These are phyloP conservation scores for Linum lewisii DNA, from an alignment of 345 rosid genomes.

Conservation along the genomic window DNA sequence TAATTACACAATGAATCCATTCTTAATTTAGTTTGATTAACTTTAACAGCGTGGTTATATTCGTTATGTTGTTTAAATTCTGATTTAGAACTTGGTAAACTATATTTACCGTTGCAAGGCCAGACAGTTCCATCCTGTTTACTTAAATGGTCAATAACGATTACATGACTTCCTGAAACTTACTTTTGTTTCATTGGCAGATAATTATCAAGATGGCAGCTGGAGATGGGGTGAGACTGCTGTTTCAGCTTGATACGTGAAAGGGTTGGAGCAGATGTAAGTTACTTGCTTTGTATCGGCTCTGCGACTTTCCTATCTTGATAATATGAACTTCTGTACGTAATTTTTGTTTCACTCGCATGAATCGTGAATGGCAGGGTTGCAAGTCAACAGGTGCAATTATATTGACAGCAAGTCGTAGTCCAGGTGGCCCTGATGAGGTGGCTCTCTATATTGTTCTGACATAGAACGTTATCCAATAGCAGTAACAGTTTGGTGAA, in stretches of 20 bases:
- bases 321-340: not conserved
- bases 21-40: not conserved
- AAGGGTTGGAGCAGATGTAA: constrained; percentile 84
- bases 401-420: constrained; percentile 98
- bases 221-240: constrained; percentile 95
- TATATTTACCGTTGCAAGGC: no score
- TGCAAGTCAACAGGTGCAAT: constrained; percentile 87
- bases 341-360: not conserved
- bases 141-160: not conserved
- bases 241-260: constrained; percentile 92
- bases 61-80: not conserved
- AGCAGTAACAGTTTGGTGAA: no score
- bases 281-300: constrained; percentile 21
- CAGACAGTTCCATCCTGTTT: not conserved
- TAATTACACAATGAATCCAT: no score
- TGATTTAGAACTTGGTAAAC: not conserved
- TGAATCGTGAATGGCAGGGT: constrained; percentile 47
- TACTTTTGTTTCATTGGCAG: constrained; percentile 29
- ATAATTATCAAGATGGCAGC: constrained; percentile 88
- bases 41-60: not conserved
- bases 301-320: not conserved
- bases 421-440: constrained; percentile 99
- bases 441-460: constrained; percentile 21
- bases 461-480: no score
- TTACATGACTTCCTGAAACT: not conserved